Evolutionary conservation across 176 grass and related monocot species (phyloP).

Genomic region (Carex myosuroides): DNA sequence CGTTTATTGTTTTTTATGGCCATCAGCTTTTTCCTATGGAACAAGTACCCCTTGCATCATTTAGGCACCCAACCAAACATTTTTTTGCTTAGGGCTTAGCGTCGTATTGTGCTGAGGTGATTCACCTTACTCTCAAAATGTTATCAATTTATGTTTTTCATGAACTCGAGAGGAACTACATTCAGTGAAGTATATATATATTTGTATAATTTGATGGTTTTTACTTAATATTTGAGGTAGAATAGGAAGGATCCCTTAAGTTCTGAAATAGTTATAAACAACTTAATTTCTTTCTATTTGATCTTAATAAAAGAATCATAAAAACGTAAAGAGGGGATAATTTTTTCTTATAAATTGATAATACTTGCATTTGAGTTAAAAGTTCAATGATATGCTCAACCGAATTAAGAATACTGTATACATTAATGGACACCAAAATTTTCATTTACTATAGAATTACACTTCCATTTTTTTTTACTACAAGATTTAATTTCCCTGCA

Average conservation of each 20-base stretch:
- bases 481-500: not conserved
- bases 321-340: no score
- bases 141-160: not conserved
- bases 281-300: no score
- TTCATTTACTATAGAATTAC: not conserved
- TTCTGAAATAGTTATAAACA: no score
- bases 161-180: not conserved
- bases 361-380: no score
- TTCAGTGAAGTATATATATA: not conserved
- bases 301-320: no score
- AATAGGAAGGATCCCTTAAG: no score
- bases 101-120: not conserved
- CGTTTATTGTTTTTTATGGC: not conserved
- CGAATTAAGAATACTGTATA: not conserved
- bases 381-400: no score
- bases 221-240: no score
- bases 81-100: not conserved
- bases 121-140: no score
- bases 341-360: no score
- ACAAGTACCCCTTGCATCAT: not conserved
- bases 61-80: not conserved
- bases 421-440: not conserved
- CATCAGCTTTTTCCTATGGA: not conserved
- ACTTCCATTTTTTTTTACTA: no score
- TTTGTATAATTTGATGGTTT: no score